Base-by-base conservation (phyloP, 805 yeast genomes). In the Metschnikowia santaceciliae region DNA sequence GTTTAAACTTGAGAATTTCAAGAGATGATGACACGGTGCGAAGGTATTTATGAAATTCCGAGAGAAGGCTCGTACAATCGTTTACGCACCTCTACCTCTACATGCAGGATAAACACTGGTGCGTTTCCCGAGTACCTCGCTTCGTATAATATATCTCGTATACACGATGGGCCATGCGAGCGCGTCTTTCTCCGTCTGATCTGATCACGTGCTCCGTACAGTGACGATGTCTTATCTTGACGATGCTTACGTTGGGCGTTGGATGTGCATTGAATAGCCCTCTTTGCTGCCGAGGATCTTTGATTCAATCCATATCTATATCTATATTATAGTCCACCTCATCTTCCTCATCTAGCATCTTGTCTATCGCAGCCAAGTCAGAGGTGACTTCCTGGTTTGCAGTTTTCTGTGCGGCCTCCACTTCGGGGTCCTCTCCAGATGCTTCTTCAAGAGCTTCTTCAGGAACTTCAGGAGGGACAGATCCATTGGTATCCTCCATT, bases 281-380 rank as follows among this genome's bases (percentile, higher is more conserved):
- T 32, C 15, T 13, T 15, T 6, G 34, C 34, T 32, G 7, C 6
- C 8, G 3, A 32, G 3, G 10, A 13, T 37, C 19, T 20, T 20
- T 11, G 14, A 14, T 37, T 37, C 2, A 37, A 20, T 35, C 17
- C 46, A 42, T 42, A 19, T 56, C 64, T 62, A 66, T 60, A 4
- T 64, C 57, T 15, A 71, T 59, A 26, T 70, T 70, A 54, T 72
- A 72, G 11, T 70, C 72, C 10, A 70, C 71, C 17, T 65, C 61
- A 14, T 70, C 75, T 47, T 71, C 76, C 26, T 67, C 74, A 2
- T 68, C 75, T 15, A 72, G 57, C 48, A 71, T 51, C 39, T 65
- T 60, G 50, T 72, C 76, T 32, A 72, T 72, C 26, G 64, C 62
- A 20, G 62, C 60, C 37, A 69, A 54, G 14, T 59, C 58, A 2